phyloP scores from a whole-genome alignment of 192 early-diverging fungal genomes.

The Backusella psychrophila region DNA sequence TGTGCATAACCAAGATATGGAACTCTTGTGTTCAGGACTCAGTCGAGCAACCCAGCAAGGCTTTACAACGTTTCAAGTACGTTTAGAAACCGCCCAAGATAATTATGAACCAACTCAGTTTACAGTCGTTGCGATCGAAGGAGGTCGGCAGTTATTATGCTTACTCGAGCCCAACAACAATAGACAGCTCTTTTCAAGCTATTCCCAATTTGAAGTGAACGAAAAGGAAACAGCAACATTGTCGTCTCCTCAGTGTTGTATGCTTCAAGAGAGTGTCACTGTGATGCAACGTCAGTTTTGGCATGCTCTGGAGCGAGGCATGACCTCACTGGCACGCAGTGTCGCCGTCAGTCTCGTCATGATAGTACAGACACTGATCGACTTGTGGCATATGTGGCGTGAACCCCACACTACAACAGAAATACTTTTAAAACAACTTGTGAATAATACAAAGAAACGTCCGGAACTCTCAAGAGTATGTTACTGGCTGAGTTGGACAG shows the following conservation, averaged over 20 bases:
- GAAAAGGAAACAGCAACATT: not conserved
- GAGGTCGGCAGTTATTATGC: not conserved
- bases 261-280: not conserved
- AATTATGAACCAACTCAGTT: not conserved
- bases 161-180: not conserved
- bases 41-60: constrained; percentile 11
- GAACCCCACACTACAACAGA: not conserved
- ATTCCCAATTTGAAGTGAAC: not conserved
- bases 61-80: not conserved
- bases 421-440: not conserved
- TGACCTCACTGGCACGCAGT: constrained; percentile 4
- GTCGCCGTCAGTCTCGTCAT: not conserved
- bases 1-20: constrained; percentile 28
- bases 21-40: constrained; percentile 15
- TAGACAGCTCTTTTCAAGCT: not conserved
- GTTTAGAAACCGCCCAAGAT: not conserved
- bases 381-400: constrained; percentile 2
- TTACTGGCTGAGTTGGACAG: constrained; percentile 1
- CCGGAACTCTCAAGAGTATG: not conserved
- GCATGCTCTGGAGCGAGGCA: constrained; percentile 1
- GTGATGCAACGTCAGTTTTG: constrained; percentile 1
- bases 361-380: constrained; percentile 2
- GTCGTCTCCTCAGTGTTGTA: not conserved
- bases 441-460: not conserved
- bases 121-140: constrained; percentile 2